Evolutionary conservation across 306 rosid genomes (phyloP).

Genomic region (Vachellia collinsii): DNA sequence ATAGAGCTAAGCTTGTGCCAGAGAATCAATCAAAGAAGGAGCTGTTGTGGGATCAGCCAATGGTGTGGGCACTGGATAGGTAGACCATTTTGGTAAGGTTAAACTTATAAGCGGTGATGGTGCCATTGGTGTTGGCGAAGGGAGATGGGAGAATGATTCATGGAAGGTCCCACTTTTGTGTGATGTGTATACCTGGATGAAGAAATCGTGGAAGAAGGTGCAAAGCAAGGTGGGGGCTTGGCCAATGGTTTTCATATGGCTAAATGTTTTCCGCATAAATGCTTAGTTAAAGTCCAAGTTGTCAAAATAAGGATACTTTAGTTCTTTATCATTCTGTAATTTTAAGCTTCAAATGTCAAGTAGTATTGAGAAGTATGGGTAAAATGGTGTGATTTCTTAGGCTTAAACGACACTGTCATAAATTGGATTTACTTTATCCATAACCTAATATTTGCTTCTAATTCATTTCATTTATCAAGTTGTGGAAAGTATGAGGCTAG

Average conservation of each 20-base stretch:
- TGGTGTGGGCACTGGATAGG: slow-evolving; percentile 63
- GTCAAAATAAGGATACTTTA: not conserved
- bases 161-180: not conserved
- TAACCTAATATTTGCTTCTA: not conserved
- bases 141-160: slow-evolving; percentile 30
- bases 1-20: slow-evolving; percentile 37
- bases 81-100: slow-evolving; percentile 53
- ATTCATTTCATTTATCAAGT: slow-evolving; percentile 85
- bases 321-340: slow-evolving; percentile 6
- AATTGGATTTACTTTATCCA: not conserved
- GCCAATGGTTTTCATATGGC: slow-evolving; percentile 27
- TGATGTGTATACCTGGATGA: slow-evolving; percentile 42
- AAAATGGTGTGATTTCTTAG: not conserved
- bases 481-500: slow-evolving; percentile 93
- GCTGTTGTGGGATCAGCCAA: slow-evolving; percentile 44
- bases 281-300: not conserved
- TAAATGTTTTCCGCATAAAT: no score
- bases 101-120: slow-evolving; percentile 29
- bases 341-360: slow-evolving; percentile 1
- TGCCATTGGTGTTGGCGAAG: not conserved
- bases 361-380: not conserved
- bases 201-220: slow-evolving; percentile 70
- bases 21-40: slow-evolving; percentile 42
- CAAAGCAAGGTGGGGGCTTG: slow-evolving; percentile 65
- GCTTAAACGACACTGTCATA: not conserved